phyloP scores from a whole-genome alignment of 2,329 filamentous ascomycete species.

The Hortaea sp. region DNA sequence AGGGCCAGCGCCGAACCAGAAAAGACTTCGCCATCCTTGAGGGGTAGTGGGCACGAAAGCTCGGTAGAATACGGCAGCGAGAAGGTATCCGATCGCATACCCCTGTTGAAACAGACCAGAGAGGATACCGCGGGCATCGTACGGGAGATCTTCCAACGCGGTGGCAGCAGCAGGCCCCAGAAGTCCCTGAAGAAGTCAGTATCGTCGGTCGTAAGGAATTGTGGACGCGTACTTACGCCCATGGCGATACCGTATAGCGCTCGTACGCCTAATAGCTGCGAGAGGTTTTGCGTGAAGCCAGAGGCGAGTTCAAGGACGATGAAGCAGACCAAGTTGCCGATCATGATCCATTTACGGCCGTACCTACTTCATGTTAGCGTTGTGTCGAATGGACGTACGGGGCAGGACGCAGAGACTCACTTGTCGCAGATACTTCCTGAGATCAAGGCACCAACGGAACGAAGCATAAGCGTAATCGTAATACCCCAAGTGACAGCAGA shows the following conservation, averaged over 20 bases:
- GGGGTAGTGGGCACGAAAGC: constrained; percentile 26
- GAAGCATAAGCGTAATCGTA: constrained; percentile 22
- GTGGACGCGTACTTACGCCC: constrained; percentile 13
- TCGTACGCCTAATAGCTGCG: constrained; percentile 28
- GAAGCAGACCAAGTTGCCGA: constrained; percentile 27
- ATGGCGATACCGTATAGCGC: constrained; percentile 30
- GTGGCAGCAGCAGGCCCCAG: constrained; percentile 26
- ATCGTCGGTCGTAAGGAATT: background rate
- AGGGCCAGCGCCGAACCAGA: constrained; percentile 28
- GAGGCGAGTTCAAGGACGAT: constrained; percentile 29
- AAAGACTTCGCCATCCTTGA: constrained; percentile 24
- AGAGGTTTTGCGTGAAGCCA: constrained; percentile 26
- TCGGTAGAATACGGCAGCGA: constrained; percentile 27
- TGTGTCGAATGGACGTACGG: background rate
- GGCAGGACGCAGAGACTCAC: background rate
- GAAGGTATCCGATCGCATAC: constrained; percentile 26
- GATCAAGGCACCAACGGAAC: constrained; percentile 22
- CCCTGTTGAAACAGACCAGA: constrained; percentile 28
- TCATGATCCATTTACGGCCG: constrained; percentile 27
- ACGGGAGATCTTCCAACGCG: constrained; percentile 30
- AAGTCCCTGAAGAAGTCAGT: constrained; percentile 11
- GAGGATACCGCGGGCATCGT: constrained; percentile 29
- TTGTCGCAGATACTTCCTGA: constrained; percentile 20
- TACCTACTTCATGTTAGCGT: constrained; percentile 7
- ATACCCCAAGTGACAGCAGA: constrained; percentile 51